Percentiles rank a stretch among this genome's conserved stretches.
Evolutionary conservation across 163 green algal genomes (phyloP).

Genomic region (Prototheca wickerhamii): DNA sequence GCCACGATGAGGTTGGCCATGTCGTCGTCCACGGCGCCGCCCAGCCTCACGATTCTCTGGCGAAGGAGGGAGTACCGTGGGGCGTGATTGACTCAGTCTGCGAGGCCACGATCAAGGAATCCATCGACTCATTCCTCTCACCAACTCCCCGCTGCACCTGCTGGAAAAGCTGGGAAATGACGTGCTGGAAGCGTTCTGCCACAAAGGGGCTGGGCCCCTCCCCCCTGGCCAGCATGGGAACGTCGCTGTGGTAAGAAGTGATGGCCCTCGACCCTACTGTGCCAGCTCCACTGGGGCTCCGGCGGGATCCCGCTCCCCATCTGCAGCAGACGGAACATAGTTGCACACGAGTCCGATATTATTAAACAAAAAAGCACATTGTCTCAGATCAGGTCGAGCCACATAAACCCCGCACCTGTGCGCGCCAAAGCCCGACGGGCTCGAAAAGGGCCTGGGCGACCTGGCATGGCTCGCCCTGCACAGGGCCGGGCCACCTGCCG

Average conservation of each 20-base stretch:
- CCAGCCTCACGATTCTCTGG: conserved; percentile 90
- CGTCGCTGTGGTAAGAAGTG: not conserved
- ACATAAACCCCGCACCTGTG: no score
- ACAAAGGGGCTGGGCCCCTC: conserved; percentile 81
- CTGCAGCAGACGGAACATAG: not conserved
- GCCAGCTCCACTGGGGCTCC: not conserved
- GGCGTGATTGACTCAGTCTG: not conserved
- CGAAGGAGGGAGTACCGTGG: not conserved
- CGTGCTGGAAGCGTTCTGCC: conserved; percentile 92
- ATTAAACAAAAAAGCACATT: not conserved
- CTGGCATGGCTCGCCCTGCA: no score
- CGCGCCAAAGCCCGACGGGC: no score
- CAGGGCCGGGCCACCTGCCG: no score
- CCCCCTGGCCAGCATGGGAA: conserved; percentile 21
- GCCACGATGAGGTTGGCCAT: conserved; percentile 97
- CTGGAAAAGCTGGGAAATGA: conserved; percentile 94
- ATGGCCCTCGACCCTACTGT: not conserved
- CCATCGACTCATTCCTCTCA: not conserved
- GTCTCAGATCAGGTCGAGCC: no score
- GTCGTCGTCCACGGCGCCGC: conserved; percentile 96
- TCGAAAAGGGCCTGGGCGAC: no score
- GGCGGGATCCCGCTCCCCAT: not conserved
- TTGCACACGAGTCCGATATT: not conserved
- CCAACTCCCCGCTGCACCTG: conserved; percentile 48
- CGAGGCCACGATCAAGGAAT: not conserved